Base-by-base conservation (phyloP, 1,139 yeast genomes). In the Geotrichum aggregatum region DNA sequence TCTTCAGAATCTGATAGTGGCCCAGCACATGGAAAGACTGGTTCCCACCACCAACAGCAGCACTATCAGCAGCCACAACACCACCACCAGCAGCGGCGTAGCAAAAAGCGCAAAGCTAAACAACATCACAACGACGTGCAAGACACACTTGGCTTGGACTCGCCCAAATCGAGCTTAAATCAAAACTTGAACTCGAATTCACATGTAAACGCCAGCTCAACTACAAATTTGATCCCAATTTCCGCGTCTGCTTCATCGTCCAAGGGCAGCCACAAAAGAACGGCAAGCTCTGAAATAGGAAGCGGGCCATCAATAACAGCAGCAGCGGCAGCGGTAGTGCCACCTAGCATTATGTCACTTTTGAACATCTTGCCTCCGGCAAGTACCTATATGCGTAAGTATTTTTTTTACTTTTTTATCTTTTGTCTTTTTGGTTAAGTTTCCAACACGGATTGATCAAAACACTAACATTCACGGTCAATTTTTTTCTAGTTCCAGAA, bases 291-390 rank as follows among this genome's bases (percentile, higher is more conserved):
- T 21, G 30, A 21, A 13, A 16, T 18, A 3, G 16, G 30, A 13
- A 39, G 16, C 7, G 16, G 21, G 39, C 21, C 18, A 16, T 14
- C 21, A 11, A n/a, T 21, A 35, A 16, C 11, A 16, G 11, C 18
- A 6, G 4, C 36, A n/a, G 18, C 13, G 22, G 18, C 43, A 5
- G 30, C 31, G 3, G 21, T 41, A 1, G 48, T 65, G 18, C 66
- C 68, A 2, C 49, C 57, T 3, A 60, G 60, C 7, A 58, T 66
- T 30, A 45, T 63, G 50, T 51, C 55, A 10, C 55, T 69, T 24
- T 47, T 69, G 49, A 54, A 61, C 11, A 55, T 56, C 19, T 59
- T 69, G 10, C 71, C 72, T n/a, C 65, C 68, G 2, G 64, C 68
- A 11, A 54, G 58, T 18, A 49, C 61, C 3, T 65, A 67, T 52